Evolutionary conservation across 495 filamentous ascomycete genomes (phyloP), one percentile per base, ranked within the genome.

Genomic region (Hyaloscypha variabilis): DNA sequence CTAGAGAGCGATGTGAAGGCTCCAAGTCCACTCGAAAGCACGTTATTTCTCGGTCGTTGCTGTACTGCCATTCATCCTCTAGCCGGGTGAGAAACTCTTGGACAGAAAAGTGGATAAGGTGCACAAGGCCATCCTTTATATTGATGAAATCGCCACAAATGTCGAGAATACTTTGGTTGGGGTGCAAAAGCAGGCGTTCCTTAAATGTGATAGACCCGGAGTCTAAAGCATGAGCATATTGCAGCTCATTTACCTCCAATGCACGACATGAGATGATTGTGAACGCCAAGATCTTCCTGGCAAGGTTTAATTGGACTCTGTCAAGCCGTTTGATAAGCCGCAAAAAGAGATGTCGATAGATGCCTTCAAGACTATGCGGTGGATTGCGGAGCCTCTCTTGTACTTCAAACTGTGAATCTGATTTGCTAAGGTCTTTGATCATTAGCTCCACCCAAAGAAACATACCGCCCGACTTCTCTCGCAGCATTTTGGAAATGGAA

Each of bases 51-150:
- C 61, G 29, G 53, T 71, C 68, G 36, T 68, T 49, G 13, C 8
- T 34, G 23, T 28, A 24, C 24, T 62, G 17, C 67, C 67, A 72
- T 6, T 64, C 24, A 26, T 53, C 60, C 8, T 61, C 51, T 30
- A 53, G 51, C 6, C 67, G 67, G 6, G 59, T 67, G 10, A 72
- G 62, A 55, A 72, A 69, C 23, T 72, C 69, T 29, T 51, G 23
- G 24, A 72, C 30, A 51, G 69, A 72, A 34, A 68, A 55, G 60
- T 72, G 69, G 11, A 25, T 46, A 14, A 72, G 58, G 24, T 66
- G 67, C 36, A 63, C 53, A 56, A 62, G 28, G 10, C 63, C 67
- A 26, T 54, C 50, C 6, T 50, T 63, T 29, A 67, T 62, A 36
- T 61, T 56, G 23, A 72, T 46, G 30, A 71, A 64, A 26, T 69